Percentiles rank a stretch among this genome's conserved stretches.
Evolutionary conservation across 768 basidiomycete genomes (phyloP).

Genomic region (Pisolithus marmoratus): DNA sequence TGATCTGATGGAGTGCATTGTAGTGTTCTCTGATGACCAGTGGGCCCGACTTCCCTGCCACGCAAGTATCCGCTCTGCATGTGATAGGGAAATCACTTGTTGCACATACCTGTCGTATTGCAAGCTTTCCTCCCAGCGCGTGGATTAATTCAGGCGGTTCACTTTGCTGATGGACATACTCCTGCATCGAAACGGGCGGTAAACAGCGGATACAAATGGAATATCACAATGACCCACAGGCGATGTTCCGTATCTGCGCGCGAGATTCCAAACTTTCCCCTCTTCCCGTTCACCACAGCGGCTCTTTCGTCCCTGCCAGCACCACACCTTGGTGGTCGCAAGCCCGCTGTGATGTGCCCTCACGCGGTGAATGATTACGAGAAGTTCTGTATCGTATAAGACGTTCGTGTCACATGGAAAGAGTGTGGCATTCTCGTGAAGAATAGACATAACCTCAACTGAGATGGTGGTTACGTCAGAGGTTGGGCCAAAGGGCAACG

Average conservation of each 20-base stretch:
- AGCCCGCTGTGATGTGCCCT: constrained; percentile 64
- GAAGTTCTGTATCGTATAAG: constrained; percentile 71
- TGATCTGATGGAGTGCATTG: constrained; percentile 71
- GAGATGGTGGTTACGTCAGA: constrained; percentile 52
- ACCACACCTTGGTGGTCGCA: constrained; percentile 67
- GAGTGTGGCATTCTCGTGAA: constrained; percentile 42
- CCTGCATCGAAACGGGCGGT: constrained; percentile 12
- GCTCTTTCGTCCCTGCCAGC: constrained; percentile 62
- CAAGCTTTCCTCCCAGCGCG: constrained; percentile 63
- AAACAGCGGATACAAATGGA: background rate
- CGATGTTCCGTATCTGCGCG: constrained; percentile 64
- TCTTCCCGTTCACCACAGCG: constrained; percentile 54
- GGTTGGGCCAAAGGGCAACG: constrained; percentile 16
- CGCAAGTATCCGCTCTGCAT: background rate
- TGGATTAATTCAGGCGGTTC: constrained; percentile 62
- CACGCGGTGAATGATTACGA: constrained; percentile 62
- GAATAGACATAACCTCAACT: constrained; percentile 64
- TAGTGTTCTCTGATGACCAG: constrained; percentile 76
- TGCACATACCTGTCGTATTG: constrained; percentile 59
- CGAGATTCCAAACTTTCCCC: constrained; percentile 63
- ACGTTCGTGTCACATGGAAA: constrained; percentile 43
- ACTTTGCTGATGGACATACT: constrained; percentile 48
- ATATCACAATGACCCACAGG: constrained; percentile 37
- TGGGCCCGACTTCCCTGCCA: constrained; percentile 61
- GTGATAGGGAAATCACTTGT: background rate